phyloP scores from a whole-genome alignment of 192 early-diverging fungal genomes.

The Gamsiella multidivaricata region DNA sequence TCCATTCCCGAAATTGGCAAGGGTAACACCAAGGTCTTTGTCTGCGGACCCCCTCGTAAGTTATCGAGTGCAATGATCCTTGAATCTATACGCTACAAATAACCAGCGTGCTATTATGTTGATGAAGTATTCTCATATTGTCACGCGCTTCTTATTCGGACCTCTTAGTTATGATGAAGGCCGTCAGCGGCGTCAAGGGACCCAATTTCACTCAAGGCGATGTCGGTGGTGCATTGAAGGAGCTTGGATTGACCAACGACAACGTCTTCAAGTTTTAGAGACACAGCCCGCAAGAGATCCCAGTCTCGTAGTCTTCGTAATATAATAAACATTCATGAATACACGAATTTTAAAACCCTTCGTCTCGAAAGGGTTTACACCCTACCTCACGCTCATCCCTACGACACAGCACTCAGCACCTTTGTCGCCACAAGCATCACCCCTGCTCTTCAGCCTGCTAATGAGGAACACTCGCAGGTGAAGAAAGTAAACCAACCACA shows the following conservation, averaged over 20 bases:
- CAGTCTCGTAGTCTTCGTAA: no score
- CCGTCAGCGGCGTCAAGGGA: constrained; percentile 83
- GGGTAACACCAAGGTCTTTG: constrained; percentile 60
- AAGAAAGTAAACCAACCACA: background rate
- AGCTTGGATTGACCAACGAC: constrained; percentile 74
- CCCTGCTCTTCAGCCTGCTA: background rate
- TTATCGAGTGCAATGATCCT: background rate
- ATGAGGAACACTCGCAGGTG: constrained; percentile 11
- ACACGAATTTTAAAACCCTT: no score
- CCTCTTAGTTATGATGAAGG: constrained; percentile 70
- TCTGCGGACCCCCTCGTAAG: constrained; percentile 46
- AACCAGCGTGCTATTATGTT: constrained; percentile 16
- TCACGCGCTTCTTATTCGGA: constrained; percentile 54
- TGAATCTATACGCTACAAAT: no score
- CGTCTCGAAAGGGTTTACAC: no score
- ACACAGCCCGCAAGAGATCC: no score
- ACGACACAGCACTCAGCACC: background rate
- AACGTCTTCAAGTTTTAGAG: constrained; percentile 90
- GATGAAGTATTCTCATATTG: background rate
- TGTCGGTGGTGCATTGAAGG: constrained; percentile 84
- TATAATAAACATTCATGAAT: no score
- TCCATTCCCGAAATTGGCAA: constrained; percentile 71
- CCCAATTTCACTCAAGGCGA: constrained; percentile 86
- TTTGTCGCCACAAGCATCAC: background rate
- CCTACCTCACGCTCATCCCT: no score